These are phyloP conservation scores for Cercophora newfieldiana DNA, from an alignment of 495 filamentous ascomycete species.

Conservation along the genomic window DNA sequence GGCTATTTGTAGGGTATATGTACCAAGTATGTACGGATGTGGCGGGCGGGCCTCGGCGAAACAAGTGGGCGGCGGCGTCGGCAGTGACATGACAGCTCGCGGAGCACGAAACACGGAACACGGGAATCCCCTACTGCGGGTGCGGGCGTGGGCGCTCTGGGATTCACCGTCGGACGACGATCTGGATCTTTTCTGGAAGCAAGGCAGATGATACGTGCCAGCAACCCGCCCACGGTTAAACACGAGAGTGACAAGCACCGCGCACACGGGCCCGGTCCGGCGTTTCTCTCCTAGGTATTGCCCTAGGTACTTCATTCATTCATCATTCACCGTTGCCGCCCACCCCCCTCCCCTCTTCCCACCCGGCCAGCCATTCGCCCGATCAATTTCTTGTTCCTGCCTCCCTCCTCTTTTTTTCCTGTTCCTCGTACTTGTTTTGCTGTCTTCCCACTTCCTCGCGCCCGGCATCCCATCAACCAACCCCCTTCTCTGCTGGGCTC, in stretches of 20 bases:
- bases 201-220: slow-evolving; percentile 20
- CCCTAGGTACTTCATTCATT: too few species aligned
- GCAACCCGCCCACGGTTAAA: slow-evolving; percentile 13
- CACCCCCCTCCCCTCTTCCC: background rate
- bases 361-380: background rate
- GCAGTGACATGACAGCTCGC: background rate
- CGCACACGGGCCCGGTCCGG: background rate
- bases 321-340: background rate
- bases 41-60: background rate
- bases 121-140: background rate
- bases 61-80: background rate
- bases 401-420: background rate
- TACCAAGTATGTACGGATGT: background rate
- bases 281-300: too few species aligned
- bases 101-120: slow-evolving; percentile 13
- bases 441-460: background rate
- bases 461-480: background rate
- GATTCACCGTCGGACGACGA: slow-evolving; percentile 6
- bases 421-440: background rate
- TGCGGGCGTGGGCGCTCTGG: background rate
- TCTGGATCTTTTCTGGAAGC: slow-evolving; percentile 6
- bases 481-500: background rate
- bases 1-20: too few species aligned
- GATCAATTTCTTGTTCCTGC: background rate
- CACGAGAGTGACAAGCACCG: background rate